Evolutionary conservation across 352 stramenopile species (phyloP).

Genomic region (Pythium grandisporangium): DNA sequence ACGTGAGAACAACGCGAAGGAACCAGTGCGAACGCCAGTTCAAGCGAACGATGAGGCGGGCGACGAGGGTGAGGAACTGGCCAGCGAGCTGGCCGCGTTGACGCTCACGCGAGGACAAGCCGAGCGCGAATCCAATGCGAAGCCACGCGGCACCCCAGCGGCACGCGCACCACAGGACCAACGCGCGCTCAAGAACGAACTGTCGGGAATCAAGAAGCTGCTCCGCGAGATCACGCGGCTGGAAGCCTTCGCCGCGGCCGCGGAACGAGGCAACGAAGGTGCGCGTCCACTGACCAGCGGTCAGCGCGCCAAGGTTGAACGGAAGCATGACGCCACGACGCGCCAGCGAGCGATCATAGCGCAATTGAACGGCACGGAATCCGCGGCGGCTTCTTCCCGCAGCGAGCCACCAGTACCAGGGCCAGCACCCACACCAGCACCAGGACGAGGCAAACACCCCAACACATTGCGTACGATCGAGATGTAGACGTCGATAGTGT

Average conservation of each 20-base stretch:
- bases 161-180: background rate
- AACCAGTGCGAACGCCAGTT: slow-evolving; percentile 1
- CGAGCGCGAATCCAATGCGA: background rate
- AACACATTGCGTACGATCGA: too few species aligned
- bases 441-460: too few species aligned
- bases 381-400: background rate
- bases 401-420: background rate
- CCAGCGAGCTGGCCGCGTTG: slow-evolving; percentile 17
- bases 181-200: slow-evolving; percentile 28
- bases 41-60: too few species aligned
- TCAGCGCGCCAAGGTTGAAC: slow-evolving; percentile 11
- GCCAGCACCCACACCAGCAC: background rate
- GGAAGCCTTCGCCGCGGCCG: slow-evolving; percentile 10
- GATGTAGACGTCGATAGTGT: too few species aligned
- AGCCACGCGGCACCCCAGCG: background rate
- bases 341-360: slow-evolving; percentile 8
- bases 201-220: slow-evolving; percentile 43
- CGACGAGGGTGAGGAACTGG: slow-evolving; percentile 6
- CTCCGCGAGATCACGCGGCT: slow-evolving; percentile 26
- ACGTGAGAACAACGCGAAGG: slow-evolving; percentile 5
- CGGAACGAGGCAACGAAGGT: slow-evolving; percentile 2
- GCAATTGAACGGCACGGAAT: slow-evolving; percentile 2
- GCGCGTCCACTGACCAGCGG: slow-evolving; percentile 6
- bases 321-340: slow-evolving; percentile 12
- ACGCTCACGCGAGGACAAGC: slow-evolving; percentile 11